phyloP scores from a whole-genome alignment of 2,329 filamentous ascomycete genomes.

The Erysiphe neolycopersici region DNA sequence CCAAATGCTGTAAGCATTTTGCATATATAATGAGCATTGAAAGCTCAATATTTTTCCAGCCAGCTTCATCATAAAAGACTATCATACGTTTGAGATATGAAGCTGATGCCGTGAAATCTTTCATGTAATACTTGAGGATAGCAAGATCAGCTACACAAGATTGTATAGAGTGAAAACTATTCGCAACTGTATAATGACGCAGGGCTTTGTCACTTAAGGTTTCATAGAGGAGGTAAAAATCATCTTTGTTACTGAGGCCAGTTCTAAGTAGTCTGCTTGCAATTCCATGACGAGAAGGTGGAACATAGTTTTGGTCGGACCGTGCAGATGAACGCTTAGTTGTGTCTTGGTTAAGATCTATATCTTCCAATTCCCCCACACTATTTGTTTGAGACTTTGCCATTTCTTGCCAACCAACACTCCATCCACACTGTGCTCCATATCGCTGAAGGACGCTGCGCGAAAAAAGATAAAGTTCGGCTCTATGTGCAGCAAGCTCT shows the following conservation, averaged over 20 bases:
- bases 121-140: slow-evolving; percentile 50
- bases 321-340: neutral
- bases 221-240: slow-evolving; percentile 42
- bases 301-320: neutral
- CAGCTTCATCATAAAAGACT: slow-evolving; percentile 48
- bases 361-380: slow-evolving; percentile 24
- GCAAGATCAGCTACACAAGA: slow-evolving; percentile 63
- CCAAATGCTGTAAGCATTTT: slow-evolving; percentile 50
- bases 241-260: slow-evolving; percentile 31
- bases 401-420: slow-evolving; percentile 43
- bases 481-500: slow-evolving; percentile 57
- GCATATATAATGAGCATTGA: slow-evolving; percentile 71
- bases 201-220: slow-evolving; percentile 64
- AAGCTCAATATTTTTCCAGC: slow-evolving; percentile 57
- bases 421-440: slow-evolving; percentile 48
- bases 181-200: slow-evolving; percentile 57
- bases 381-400: slow-evolving; percentile 17
- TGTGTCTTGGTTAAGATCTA: slow-evolving; percentile 20
- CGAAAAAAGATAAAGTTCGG: slow-evolving; percentile 57
- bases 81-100: slow-evolving; percentile 55
- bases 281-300: slow-evolving; percentile 19
- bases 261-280: slow-evolving; percentile 29
- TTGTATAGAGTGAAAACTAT: slow-evolving; percentile 51
- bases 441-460: slow-evolving; percentile 53
- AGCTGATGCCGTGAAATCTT: slow-evolving; percentile 47